Base-by-base conservation (phyloP, 140 eudicot species). In the Erigeron philadelphicus region DNA sequence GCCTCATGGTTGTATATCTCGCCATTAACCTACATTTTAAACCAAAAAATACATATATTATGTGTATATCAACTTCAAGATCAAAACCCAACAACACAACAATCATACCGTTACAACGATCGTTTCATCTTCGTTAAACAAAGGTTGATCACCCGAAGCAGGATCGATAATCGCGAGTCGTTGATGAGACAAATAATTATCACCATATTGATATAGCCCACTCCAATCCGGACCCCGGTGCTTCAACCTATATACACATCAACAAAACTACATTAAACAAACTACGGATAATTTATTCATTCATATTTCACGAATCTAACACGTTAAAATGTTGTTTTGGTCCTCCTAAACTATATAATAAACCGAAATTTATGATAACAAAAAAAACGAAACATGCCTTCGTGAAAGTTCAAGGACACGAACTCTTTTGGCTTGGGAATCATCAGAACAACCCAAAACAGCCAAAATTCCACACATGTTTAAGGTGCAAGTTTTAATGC, bases 401-500 rank as follows among this genome's bases (percentile, higher is more conserved):
- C 96, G 97, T 53, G 98, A 92, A 52, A 92, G 98, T 87, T 88
- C 96, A 71, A 92, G 96, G 60, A 92, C 96, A 19, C 96, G 98
- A 71, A 81, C 84, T 62, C 98, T 74, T 75, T 92, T 92, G 72
- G 98, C 96, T 86, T 82, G 98, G 67, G 95, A 92, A 56, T 88
- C 96, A 64, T 88, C 98, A 42, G 96, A 81, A 71, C 98, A 92
- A 48, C 98, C 98, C 82, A 92, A 77, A 45, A 92, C 90, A 11
- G 98, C 98, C 11, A 92, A 60, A 41, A 92, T 91, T 49, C 98
- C 98, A 79, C 98, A 91, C 98, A 91, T 90, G 87, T 57, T 17
- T 75, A 50, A 16, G 58, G 71, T 42, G 81, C 86, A 18, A 94
- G 84, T 47, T 80, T 53, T 53, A 0, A 16, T 6, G 25, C 11